Evolutionary conservation across 2,329 filamentous ascomycete species (phyloP), one percentile per base, ranked within the genome.

Genomic region (Talaromyces funiculosus): DNA sequence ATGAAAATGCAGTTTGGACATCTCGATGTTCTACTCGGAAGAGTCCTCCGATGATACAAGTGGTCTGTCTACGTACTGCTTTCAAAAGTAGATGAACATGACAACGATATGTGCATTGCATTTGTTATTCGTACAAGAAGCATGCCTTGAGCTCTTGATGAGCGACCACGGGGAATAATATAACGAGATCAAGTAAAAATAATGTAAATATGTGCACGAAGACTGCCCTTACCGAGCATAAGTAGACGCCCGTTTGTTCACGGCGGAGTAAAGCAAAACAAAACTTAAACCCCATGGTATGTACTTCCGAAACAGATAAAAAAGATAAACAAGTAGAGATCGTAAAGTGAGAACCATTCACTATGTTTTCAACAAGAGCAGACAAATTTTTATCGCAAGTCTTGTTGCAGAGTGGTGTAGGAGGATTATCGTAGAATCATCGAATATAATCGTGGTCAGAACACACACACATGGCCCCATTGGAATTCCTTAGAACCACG

Each of bases 401-500:
- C n/a, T 51, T 33, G n/a, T 29, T 49, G 45, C n/a, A 31, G 26
- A 33, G 26, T n/a, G 47, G 26, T 35, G 29, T 29, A 47, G n/a
- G n/a, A n/a, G n/a, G n/a, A n/a, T n/a, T 54, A 60, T 60, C 58
- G 38, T 60, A 55, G 57, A 35, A 33, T 60, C 59, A 26, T 57
- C n/a, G 53, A 53, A 18, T 18, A n/a, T n/a, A 31, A 53, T 53
- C 45, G 26, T 59, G 45, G 56, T 16, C 45, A 47, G 38, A 29
- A 12, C 8, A 22, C 22, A 4, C 16, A 57, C 26, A 49, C 55
- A 29, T 57, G 53, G 51, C 20, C 9, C n/a, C n/a, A n/a, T n/a
- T n/a, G n/a, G n/a, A n/a, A n/a, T n/a, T n/a, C n/a, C 43, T 68
- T 66, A 80, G 33, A 80, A 73, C 78, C 78, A 80, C 22, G 72